phyloP scores from a whole-genome alignment of 2,329 filamentous ascomycete species.

The Leptographium lundbergii region DNA sequence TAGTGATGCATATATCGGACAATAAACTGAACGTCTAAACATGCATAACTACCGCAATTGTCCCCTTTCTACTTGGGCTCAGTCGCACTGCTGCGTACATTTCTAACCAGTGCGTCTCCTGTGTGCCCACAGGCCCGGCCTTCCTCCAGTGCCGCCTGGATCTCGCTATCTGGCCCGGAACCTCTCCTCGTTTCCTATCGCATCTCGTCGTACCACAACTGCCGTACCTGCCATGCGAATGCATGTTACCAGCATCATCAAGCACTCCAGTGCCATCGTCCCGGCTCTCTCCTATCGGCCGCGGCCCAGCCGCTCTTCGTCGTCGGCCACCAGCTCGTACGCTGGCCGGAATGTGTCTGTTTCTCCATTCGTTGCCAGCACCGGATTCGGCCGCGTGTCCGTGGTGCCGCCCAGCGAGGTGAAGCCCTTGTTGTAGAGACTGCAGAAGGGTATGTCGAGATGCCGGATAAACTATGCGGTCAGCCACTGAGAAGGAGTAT shows the following conservation, averaged over 20 bases:
- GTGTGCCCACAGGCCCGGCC: neutral
- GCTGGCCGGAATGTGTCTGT: conserved; percentile 50
- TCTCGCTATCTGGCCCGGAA: neutral
- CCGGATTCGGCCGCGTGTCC: conserved; percentile 84
- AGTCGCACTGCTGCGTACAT: neutral
- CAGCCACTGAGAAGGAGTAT: too few relatives aligned
- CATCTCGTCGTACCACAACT: neutral
- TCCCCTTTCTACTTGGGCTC: neutral
- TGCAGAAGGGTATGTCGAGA: conserved; percentile 71
- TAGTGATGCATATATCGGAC: neutral
- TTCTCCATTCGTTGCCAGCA: conserved; percentile 33
- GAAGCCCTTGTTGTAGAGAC: conserved; percentile 57
- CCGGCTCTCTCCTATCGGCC: conserved; percentile 30
- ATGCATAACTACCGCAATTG: neutral
- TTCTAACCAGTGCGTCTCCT: neutral
- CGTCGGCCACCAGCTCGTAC: conserved; percentile 61
- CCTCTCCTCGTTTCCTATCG: neutral
- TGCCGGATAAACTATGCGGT: conserved; percentile 58
- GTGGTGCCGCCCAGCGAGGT: conserved; percentile 76
- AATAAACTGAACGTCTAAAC: neutral
- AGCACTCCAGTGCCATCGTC: neutral
- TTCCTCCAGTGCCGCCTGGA: neutral
- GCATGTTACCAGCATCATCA: neutral
- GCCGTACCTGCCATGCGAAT: neutral
- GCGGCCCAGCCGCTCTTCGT: conserved; percentile 67